Evolutionary conservation across 106 monocot genomes (phyloP).

Genomic region (Acanthochlamys bracteata): DNA sequence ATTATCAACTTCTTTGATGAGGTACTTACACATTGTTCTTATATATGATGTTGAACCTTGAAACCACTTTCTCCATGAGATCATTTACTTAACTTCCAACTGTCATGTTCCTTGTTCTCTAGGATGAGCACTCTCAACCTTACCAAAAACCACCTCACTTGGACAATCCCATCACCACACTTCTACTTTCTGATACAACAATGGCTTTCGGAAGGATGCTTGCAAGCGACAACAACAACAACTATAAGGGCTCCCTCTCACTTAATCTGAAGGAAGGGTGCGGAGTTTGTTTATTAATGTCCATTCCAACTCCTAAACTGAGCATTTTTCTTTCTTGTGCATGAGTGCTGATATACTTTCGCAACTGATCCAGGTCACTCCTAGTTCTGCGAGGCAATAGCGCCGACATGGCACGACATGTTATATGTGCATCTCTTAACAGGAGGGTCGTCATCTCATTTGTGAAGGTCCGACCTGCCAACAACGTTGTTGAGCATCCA

Average conservation of each 20-base stretch:
- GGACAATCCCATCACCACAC: slow-evolving; percentile 86
- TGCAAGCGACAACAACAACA: slow-evolving; percentile 51
- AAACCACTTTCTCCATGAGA: not conserved
- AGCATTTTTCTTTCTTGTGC: too few species aligned
- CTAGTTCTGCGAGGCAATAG: slow-evolving; percentile 97
- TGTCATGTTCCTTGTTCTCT: slow-evolving; percentile 7
- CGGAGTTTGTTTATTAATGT: not conserved
- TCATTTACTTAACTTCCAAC: not conserved
- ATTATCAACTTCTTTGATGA: slow-evolving; percentile 97
- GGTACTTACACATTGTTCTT: slow-evolving; percentile 23
- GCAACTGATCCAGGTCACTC: slow-evolving; percentile 57
- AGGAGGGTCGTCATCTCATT: slow-evolving; percentile 66
- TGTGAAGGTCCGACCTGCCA: slow-evolving; percentile 49
- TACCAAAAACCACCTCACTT: slow-evolving; percentile 95
- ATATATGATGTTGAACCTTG: not conserved
- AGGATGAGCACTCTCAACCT: slow-evolving; percentile 89
- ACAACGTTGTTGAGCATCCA: slow-evolving; percentile 4
- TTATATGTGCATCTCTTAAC: slow-evolving; percentile 70
- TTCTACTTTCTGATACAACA: slow-evolving; percentile 61
- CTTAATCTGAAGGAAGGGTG: slow-evolving; percentile 78
- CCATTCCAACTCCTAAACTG: not conserved
- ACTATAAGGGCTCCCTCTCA: slow-evolving; percentile 77
- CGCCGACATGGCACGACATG: slow-evolving; percentile 96
- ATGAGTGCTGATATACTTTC: not conserved
- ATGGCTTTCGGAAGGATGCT: slow-evolving; percentile 78